Percentiles rank a stretch among this genome's conserved stretches.
phyloP scores from a whole-genome alignment of 495 filamentous ascomycete genomes.

The Venustampulla echinocandica region DNA sequence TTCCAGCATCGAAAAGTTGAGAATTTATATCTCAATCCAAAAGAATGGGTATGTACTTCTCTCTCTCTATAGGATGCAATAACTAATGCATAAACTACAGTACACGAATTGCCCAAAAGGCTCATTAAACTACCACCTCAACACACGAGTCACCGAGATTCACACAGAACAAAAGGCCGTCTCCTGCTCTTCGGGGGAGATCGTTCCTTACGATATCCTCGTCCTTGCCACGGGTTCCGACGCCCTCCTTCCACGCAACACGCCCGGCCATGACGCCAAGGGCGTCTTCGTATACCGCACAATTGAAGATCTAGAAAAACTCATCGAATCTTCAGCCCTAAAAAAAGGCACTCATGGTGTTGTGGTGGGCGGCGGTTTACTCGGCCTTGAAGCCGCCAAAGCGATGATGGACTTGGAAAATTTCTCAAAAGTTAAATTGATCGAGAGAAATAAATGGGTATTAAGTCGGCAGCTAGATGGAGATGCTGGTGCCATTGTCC shows the following conservation, averaged over 20 bases:
- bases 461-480: constrained; percentile 76
- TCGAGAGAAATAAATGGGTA: constrained; percentile 88
- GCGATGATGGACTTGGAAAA: constrained; percentile 85
- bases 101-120: constrained; percentile 18
- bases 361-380: constrained; percentile 83
- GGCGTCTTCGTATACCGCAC: constrained; percentile 96
- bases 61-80: constrained; percentile 26
- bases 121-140: constrained; percentile 68
- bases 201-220: constrained; percentile 77
- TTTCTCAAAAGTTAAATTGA: constrained; percentile 69
- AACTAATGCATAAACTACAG: constrained; percentile 39
- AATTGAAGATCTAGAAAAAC: constrained; percentile 70
- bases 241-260: constrained; percentile 70
- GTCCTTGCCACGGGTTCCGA: constrained; percentile 90
- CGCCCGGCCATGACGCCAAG: constrained; percentile 74
- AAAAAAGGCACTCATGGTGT: constrained; percentile 63
- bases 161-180: constrained; percentile 55
- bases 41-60: constrained; percentile 54
- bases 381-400: constrained; percentile 90
- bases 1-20: constrained; percentile 87
- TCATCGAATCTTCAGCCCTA: constrained; percentile 63
- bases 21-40: constrained; percentile 81
- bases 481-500: constrained; percentile 77
- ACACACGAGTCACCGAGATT: constrained; percentile 70
- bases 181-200: constrained; percentile 58